Evolutionary conservation across 1,139 yeast genomes (phyloP).

Genomic region (Suhomyces maxii): DNA sequence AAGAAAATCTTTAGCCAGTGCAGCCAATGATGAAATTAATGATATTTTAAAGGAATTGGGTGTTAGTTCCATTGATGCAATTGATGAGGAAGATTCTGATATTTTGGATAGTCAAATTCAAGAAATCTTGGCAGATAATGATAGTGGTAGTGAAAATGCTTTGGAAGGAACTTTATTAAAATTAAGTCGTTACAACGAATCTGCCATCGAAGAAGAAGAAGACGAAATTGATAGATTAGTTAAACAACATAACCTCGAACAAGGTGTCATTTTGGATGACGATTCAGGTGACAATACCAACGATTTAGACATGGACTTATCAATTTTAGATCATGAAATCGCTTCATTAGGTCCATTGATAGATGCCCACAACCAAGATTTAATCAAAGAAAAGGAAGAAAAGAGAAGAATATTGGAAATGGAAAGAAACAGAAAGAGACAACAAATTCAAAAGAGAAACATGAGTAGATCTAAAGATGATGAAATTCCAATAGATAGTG

Average conservation of each 20-base stretch:
- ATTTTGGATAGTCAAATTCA: conserved; percentile 38
- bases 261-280: conserved; percentile 33
- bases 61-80: conserved; percentile 37
- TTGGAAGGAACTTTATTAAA: conserved; percentile 22
- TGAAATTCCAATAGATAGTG: conserved; percentile 4
- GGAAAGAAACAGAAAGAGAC: conserved; percentile 24
- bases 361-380: conserved; percentile 35
- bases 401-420: conserved; percentile 23
- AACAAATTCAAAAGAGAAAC: conserved; percentile 12
- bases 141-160: conserved; percentile 17
- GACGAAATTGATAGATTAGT: conserved; percentile 40
- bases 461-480: conserved; percentile 3
- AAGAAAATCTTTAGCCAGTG: conserved; percentile 41
- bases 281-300: conserved; percentile 10
- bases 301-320: conserved; percentile 27
- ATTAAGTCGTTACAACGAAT: conserved; percentile 28
- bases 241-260: conserved; percentile 36
- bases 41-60: conserved; percentile 42
- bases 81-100: conserved; percentile 37
- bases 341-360: conserved; percentile 42
- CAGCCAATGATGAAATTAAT: conserved; percentile 42
- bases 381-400: conserved; percentile 26
- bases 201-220: conserved; percentile 38
- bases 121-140: conserved; percentile 31
- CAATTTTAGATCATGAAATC: conserved; percentile 42